phyloP scores from a whole-genome alignment of 225 moss, liverwort and hornwort species.

The Polytrichum formosum region DNA sequence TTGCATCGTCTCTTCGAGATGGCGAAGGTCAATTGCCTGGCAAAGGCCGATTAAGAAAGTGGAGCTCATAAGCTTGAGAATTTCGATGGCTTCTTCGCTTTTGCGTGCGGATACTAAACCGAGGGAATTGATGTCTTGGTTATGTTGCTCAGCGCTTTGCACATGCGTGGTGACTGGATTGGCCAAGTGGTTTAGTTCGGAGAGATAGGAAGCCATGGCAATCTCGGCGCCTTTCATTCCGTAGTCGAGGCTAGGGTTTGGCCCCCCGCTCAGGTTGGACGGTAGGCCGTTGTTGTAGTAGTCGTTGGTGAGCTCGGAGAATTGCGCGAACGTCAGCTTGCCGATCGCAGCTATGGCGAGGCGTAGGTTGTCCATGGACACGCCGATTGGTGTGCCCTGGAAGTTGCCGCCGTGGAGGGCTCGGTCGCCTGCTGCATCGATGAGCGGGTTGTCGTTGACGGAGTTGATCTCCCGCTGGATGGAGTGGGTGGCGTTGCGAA shows the following conservation, averaged over 20 bases:
- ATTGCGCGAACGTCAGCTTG: slow-evolving; percentile 43
- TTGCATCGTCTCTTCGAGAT: slow-evolving; percentile 66
- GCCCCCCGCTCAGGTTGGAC: slow-evolving; percentile 6
- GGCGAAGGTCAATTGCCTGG: slow-evolving; percentile 55
- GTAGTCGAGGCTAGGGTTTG: slow-evolving; percentile 64
- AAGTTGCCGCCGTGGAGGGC: slow-evolving; percentile 46
- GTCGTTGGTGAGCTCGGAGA: slow-evolving; percentile 21
- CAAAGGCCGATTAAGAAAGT: slow-evolving; percentile 31
- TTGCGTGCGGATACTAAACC: slow-evolving; percentile 58
- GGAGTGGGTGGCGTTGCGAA: slow-evolving; percentile 38
- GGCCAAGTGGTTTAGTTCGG: slow-evolving; percentile 47
- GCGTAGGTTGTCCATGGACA: slow-evolving; percentile 67
- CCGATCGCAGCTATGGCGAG: slow-evolving; percentile 53
- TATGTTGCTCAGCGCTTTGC: slow-evolving; percentile 49
- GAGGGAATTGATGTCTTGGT: slow-evolving; percentile 49
- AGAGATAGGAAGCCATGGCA: slow-evolving; percentile 42
- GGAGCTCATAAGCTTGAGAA: slow-evolving; percentile 45
- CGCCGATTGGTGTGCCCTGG: slow-evolving; percentile 52
- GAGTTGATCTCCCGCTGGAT: slow-evolving; percentile 70
- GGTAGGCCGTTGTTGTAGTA: slow-evolving; percentile 45
- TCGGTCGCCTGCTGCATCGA: slow-evolving; percentile 31
- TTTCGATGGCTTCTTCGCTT: slow-evolving; percentile 33
- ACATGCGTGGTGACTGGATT: slow-evolving; percentile 64
- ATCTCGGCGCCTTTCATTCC: slow-evolving; percentile 59
- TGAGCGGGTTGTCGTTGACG: slow-evolving; percentile 52